Evolutionary conservation across 2,329 filamentous ascomycete species (phyloP), one percentile per base, ranked within the genome.

Genomic region (Erysiphe pisi): DNA sequence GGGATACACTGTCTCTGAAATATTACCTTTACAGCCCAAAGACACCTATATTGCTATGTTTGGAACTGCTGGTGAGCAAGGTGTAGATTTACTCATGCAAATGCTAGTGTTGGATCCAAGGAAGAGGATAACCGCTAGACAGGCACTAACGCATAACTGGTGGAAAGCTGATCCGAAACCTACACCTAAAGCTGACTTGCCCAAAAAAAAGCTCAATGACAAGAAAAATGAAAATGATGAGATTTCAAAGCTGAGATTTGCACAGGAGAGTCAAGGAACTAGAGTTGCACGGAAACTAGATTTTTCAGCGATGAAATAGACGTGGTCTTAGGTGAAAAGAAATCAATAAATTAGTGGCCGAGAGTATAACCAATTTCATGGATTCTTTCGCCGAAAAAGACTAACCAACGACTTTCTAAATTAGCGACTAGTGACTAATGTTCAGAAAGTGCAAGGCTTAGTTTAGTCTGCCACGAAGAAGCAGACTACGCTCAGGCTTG

Each of bases 61-160:
- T 81, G 89, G 91, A 77, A 91, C 91, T 16, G 88, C 94, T 14
- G 95, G 94, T 31, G 84, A 89, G 14, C 88, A 93, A 75, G 95
- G 95, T 65, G 93, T 96, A 45, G 94, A 98, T 82, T 84, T 99
- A 78, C 86, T 99, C 75, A 92, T 95, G 86, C 89, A 88, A 79
- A 97, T 96, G 84, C 86, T 97, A 78, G 87, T 88, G 18, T 87
- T 98, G 78, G 93, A 99, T 83, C 95, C 95, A n/a, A 88, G 89
- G 81, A 93, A 91, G 83, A 87, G 95, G 77, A 90, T 93, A 80
- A 93, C 90, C 0, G 93, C 94, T 0, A 86, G 87, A 52, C 88
- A 92, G 79, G 90, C 95, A 82, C 86, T 99, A 77, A 86, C 89
- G 82, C 94, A 98, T 82, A 85, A 87, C 73, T 99, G 93, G 90